Conservation (phyloP, 202 grass and related monocot species). For the Alloteropsis angusta region DNA sequence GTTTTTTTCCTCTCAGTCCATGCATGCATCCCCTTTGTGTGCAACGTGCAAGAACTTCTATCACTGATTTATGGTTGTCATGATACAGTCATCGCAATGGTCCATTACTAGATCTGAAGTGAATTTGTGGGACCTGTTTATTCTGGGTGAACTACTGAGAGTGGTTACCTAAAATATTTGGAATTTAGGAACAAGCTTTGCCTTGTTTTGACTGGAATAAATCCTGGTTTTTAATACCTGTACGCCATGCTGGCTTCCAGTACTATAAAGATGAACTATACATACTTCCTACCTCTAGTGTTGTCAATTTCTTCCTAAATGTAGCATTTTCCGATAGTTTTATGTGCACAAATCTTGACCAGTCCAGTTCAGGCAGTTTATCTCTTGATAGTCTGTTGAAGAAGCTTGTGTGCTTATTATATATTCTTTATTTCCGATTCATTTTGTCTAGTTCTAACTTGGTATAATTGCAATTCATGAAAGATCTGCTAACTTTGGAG, state of each 20-base stretch:
- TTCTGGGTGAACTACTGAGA: background rate
- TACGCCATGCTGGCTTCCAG: background rate
- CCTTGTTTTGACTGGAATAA: background rate
- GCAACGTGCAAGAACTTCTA: background rate
- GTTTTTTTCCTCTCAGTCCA: background rate
- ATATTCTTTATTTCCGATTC: too few relatives aligned
- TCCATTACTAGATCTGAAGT: constrained; percentile 3
- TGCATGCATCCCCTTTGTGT: background rate
- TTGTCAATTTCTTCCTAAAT: background rate
- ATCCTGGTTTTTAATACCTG: background rate
- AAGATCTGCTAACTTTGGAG: too few relatives aligned
- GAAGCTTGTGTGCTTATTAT: too few relatives aligned
- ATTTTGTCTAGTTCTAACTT: too few relatives aligned
- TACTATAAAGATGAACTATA: background rate
- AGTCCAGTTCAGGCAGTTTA: too few relatives aligned
- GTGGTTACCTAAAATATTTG: background rate
- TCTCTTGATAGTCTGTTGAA: too few relatives aligned
- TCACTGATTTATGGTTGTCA: background rate
- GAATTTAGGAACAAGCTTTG: background rate
- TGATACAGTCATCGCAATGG: background rate
- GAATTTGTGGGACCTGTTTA: background rate
- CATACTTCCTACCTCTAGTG: background rate
- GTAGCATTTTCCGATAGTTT: background rate
- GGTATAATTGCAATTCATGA: too few relatives aligned
- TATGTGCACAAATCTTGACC: background rate